phyloP scores from a whole-genome alignment of 176 grass and related monocot species.

The Triticum aestivum region DNA sequence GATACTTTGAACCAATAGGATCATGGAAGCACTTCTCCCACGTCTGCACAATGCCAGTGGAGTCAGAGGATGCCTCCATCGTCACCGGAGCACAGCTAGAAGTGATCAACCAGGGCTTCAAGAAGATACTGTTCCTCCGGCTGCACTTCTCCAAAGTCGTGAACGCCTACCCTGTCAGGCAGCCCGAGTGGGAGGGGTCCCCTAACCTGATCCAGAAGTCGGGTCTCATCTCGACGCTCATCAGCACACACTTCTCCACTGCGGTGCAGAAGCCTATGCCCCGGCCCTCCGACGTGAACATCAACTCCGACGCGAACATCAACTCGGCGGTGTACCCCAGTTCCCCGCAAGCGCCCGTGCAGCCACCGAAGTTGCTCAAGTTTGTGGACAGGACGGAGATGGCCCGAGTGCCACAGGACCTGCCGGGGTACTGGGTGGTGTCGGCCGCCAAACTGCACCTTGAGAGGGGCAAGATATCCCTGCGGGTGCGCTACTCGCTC shows the following conservation, averaged over 20 bases:
- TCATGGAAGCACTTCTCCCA: constrained; percentile 84
- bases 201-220: constrained; percentile 87
- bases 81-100: constrained; percentile 77
- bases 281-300: constrained; percentile 70
- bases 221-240: constrained; percentile 59
- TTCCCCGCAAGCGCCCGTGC: constrained; percentile 65
- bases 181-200: constrained; percentile 82
- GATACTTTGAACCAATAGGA: constrained; percentile 73
- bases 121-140: constrained; percentile 87
- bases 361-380: constrained; percentile 80
- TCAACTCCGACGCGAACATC: constrained; percentile 50
- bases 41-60: constrained; percentile 83
- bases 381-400: constrained; percentile 88
- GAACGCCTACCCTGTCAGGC: constrained; percentile 46
- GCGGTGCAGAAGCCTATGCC: constrained; percentile 54
- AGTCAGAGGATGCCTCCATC: constrained; percentile 69
- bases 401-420: constrained; percentile 71
- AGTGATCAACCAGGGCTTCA: constrained; percentile 65
- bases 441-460: constrained; percentile 87
- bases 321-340: constrained; percentile 66
- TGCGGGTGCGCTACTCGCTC: constrained; percentile 76
- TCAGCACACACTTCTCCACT: too few species aligned
- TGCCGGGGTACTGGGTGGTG: constrained; percentile 88
- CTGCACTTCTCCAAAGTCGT: constrained; percentile 64
- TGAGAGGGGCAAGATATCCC: constrained; percentile 85